Conservation (phyloP, 2,329 filamentous ascomycete species). For the Colletotrichum tabaci region DNA sequence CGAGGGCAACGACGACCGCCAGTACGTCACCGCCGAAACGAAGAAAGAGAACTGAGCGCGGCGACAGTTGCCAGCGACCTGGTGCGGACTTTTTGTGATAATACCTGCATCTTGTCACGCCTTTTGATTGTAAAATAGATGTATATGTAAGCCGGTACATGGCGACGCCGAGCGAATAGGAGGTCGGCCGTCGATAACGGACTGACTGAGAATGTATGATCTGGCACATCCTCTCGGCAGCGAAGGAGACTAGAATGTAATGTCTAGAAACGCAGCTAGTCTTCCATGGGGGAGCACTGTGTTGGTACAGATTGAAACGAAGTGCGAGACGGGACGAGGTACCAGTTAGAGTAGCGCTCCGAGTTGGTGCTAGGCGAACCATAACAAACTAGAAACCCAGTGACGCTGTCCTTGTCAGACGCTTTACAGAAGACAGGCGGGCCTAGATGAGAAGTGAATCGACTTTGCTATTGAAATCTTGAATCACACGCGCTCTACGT, state of each 20-base stretch:
- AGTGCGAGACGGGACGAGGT: not conserved
- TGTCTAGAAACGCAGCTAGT: slow-evolving; percentile 3
- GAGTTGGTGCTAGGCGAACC: too few species aligned
- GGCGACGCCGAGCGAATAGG: not conserved
- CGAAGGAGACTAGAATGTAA: not conserved
- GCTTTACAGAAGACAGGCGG: not conserved
- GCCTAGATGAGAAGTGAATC: not conserved
- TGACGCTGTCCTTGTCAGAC: not conserved
- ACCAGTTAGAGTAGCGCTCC: not conserved
- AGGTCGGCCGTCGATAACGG: slow-evolving; percentile 1
- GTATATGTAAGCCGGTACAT: not conserved
- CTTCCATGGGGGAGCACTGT: not conserved
- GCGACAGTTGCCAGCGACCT: not conserved
- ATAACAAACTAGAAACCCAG: not conserved
- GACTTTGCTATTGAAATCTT: not conserved
- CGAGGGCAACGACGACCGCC: slow-evolving; percentile 45
- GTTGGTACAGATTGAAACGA: not conserved
- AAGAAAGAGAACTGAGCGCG: slow-evolving; percentile 44
- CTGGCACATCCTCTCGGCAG: not conserved
- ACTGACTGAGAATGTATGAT: not conserved
- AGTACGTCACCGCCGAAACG: slow-evolving; percentile 42
- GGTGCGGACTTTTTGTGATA: slow-evolving; percentile 14
- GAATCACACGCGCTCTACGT: slow-evolving; percentile 4
- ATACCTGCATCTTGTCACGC: slow-evolving; percentile 26
- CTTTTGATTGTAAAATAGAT: slow-evolving; percentile 29